Base-by-base conservation (phyloP, 2,329 filamentous ascomycete genomes). In the Claviceps lovelessii region DNA sequence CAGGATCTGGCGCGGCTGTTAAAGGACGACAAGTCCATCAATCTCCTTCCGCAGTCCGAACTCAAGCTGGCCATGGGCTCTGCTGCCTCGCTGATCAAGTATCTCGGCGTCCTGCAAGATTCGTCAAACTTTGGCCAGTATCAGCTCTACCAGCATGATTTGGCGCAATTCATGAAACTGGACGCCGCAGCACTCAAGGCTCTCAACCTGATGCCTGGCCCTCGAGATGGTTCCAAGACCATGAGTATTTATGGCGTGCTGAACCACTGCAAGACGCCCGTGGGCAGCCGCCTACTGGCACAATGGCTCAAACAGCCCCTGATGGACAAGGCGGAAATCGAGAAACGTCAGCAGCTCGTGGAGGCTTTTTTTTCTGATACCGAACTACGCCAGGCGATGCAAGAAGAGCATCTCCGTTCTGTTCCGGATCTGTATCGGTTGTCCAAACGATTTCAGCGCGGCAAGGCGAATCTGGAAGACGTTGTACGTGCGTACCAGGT, bases 301-400 rank as follows among this genome's bases (percentile, higher is more conserved):
- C 94, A 98, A 66, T 98, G 93, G 93, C 75, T 98, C 53, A 98
- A 98, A 71, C 93, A 98, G 68, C 93, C 93, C 0, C 73, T 98
- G 44, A 98, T 98, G 93, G 88, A 80, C 71, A 82, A 88, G 58
- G 76, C 78, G 2, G 90, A 95, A 55, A 97, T 98, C 53, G 86
- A 95, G 69, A 86, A 86, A 67, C 81, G 93, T 17, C 93, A 97
- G 63, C 88, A 95, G 67, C 76, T 98, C 5, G 93, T 98, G 0
- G 93, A 97, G 66, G 90, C 91, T 0, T 98, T 98, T 67, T 86
- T 91, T 51, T 85, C 83, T 53, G 90, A 97, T 64, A 97, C 93
- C 0, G 90, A 95, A 65, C 77, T 98, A 42, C 80, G 93, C 17
- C 93, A 97, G 71, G 95, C 86, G 0, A 89, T 98, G 80, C 94